Base-by-base conservation (phyloP, 805 yeast species). In the Kuraishia cidri region DNA sequence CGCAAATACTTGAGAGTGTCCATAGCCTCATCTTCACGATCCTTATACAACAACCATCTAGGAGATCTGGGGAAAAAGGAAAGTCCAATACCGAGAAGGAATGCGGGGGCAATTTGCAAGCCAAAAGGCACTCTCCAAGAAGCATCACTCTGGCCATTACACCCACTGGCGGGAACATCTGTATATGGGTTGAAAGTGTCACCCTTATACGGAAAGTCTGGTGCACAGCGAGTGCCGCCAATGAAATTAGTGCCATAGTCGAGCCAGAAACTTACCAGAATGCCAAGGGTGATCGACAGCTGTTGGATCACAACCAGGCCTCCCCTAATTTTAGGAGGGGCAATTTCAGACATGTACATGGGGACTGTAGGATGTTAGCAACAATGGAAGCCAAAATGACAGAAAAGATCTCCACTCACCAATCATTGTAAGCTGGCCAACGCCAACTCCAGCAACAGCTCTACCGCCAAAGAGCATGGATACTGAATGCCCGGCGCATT, bases 371-470 rank as follows among this genome's bases (percentile, higher is more conserved):
- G n/a, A n/a, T n/a, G n/a, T n/a, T n/a, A n/a, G n/a, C n/a, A n/a
- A n/a, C n/a, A n/a, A n/a, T n/a, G n/a, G n/a, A n/a, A n/a, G n/a
- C n/a, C n/a, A n/a, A n/a, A n/a, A n/a, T n/a, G n/a, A n/a, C n/a
- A n/a, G n/a, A n/a, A n/a, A n/a, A n/a, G n/a, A n/a, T n/a, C n/a
- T n/a, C n/a, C 24, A 29, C n/a, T n/a, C n/a, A n/a, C n/a, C n/a
- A 34, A 78, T 64, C 29, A 81, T 82, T n/a, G 86, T 72, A 33
- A 78, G 59, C 40, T 74, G 69, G 35, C 92, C 92, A 33, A 80
- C 82, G 21, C 80, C 79, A 4, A 78, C 39, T 21, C 94, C 90
- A 24, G 79, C 71, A 37, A 80, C 60, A 15, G 68, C 72, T 44
- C 86, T 62, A 12, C 85, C 86, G n/a, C n/a, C n/a, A n/a, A n/a